Conservation (phyloP, 208 protist species). For the Histomonas meleagridis region DNA sequence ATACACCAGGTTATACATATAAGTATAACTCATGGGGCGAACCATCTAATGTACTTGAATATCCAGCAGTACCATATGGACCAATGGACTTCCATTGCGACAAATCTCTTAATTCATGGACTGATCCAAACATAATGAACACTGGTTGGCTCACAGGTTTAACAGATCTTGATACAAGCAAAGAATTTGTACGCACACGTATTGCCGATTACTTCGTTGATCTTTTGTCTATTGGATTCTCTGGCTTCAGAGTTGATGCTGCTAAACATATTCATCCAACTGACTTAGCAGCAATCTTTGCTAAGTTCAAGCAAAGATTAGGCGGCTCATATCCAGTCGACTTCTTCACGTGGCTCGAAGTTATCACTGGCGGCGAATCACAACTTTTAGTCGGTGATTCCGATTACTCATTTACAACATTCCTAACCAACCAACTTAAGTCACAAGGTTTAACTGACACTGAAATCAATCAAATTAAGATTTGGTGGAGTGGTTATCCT, state of each 20-base stretch:
- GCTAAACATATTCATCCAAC: constrained; percentile 59
- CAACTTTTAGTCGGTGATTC: constrained; percentile 47
- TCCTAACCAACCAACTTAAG: constrained; percentile 41
- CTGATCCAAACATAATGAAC: constrained; percentile 55
- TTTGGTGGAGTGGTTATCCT: constrained; percentile 58
- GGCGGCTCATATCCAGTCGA: constrained; percentile 55
- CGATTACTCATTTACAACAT: constrained; percentile 52
- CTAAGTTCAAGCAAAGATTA: constrained; percentile 50
- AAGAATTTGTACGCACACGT: constrained; percentile 54
- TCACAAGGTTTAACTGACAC: constrained; percentile 42
- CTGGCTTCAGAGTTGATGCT: constrained; percentile 52
- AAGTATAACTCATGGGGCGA: constrained; percentile 43
- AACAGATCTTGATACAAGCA: constrained; percentile 54
- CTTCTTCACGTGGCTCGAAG: constrained; percentile 56
- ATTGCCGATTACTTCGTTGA: constrained; percentile 59
- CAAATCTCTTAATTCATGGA: constrained; percentile 56
- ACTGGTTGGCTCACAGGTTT: constrained; percentile 58
- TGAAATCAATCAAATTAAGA: constrained; percentile 61
- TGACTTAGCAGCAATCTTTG: constrained; percentile 55
- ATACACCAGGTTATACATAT: constrained; percentile 52
- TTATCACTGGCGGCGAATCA: constrained; percentile 55
- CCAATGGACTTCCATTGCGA: constrained; percentile 61
- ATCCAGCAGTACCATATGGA: constrained; percentile 52
- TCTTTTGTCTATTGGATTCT: constrained; percentile 48
- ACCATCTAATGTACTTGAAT: constrained; percentile 51